A percentile compares a stretch with the other conserved stretches of the same genome.
Evolutionary conservation across 176 grass and related monocot species (phyloP).

Genomic region (Juncus inflexus): DNA sequence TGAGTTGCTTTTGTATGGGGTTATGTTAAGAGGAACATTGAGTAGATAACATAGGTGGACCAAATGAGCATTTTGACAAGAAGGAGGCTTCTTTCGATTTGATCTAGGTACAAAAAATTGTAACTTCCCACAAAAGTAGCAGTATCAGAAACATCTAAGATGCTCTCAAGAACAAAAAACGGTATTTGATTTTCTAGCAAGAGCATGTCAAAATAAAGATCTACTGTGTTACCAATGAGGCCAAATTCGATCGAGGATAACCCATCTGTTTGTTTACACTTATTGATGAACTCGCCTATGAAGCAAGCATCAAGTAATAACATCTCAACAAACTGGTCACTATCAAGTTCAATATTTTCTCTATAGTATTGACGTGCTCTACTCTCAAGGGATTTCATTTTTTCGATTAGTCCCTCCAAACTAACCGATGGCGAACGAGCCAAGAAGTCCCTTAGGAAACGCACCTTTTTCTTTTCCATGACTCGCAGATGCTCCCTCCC

Average conservation of each 20-base stretch:
- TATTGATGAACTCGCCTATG: not conserved
- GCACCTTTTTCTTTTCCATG: conserved; percentile 17
- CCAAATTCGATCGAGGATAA: not conserved
- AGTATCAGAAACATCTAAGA: not conserved
- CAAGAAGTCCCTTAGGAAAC: conserved; percentile 12
- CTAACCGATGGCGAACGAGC: not conserved
- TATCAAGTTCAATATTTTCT: not conserved
- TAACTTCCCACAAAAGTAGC: not conserved
- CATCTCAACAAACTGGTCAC: conserved; percentile 9
- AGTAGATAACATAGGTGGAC: conserved; percentile 9
- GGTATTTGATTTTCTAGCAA: conserved; percentile 28
- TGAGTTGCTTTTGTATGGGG: conserved; percentile 3
- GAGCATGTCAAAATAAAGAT: not conserved
- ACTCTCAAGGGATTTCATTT: conserved; percentile 9
- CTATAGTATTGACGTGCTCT: not conserved
- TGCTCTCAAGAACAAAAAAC: not conserved
- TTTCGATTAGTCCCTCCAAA: not conserved
- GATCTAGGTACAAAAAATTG: not conserved
- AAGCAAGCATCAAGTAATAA: conserved; percentile 21
- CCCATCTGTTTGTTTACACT: conserved; percentile 4
- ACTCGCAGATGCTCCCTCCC: not conserved
- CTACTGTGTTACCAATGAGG: too few relatives aligned
- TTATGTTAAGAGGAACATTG: not conserved
- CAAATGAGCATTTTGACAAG: not conserved
- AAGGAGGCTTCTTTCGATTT: not conserved